Conservation (phyloP, 2,329 filamentous ascomycete species). For the Epichloe festucae region DNA sequence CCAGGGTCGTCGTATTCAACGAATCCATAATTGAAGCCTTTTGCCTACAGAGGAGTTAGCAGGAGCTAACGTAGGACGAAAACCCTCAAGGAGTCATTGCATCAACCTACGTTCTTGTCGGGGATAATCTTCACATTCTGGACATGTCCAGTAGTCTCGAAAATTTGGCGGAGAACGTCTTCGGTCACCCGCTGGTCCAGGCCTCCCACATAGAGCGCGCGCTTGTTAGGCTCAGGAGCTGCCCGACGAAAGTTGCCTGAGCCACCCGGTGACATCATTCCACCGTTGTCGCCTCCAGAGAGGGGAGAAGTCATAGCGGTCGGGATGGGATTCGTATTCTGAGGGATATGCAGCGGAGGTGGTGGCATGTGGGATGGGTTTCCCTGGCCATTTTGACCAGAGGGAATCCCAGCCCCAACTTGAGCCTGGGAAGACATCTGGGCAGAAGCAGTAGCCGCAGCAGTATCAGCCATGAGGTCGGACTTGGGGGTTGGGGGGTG, state of each 20-base stretch:
- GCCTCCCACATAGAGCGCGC: slow-evolving; percentile 89
- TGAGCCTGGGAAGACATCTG: slow-evolving; percentile 59
- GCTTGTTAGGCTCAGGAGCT: slow-evolving; percentile 96
- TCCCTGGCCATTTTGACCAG: slow-evolving; percentile 54
- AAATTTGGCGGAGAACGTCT: slow-evolving; percentile 92
- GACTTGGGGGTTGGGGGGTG: neutral
- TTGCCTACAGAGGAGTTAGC: slow-evolving; percentile 47
- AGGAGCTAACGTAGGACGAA: neutral
- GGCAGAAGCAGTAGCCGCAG: slow-evolving; percentile 45
- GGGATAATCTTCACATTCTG: slow-evolving; percentile 99
- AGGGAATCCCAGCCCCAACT: slow-evolving; percentile 40
- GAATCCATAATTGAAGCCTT: slow-evolving; percentile 98
- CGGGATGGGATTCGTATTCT: slow-evolving; percentile 91
- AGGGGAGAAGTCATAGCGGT: slow-evolving; percentile 86
- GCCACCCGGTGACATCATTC: slow-evolving; percentile 74
- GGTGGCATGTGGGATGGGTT: slow-evolving; percentile 74
- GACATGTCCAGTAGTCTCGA: slow-evolving; percentile 96
- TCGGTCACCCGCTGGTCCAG: slow-evolving; percentile 91
- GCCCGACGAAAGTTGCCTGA: slow-evolving; percentile 75
- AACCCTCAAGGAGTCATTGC: slow-evolving; percentile 5
- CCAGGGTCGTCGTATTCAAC: slow-evolving; percentile 97
- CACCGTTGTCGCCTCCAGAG: slow-evolving; percentile 49
- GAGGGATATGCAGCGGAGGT: slow-evolving; percentile 82
- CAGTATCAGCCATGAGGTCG: slow-evolving; percentile 62
- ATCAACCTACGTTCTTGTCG: slow-evolving; percentile 91